Evolutionary conservation across 306 rosid species (phyloP), one percentile per base, ranked within the genome.

Genomic region (Spatholobus suberectus): DNA sequence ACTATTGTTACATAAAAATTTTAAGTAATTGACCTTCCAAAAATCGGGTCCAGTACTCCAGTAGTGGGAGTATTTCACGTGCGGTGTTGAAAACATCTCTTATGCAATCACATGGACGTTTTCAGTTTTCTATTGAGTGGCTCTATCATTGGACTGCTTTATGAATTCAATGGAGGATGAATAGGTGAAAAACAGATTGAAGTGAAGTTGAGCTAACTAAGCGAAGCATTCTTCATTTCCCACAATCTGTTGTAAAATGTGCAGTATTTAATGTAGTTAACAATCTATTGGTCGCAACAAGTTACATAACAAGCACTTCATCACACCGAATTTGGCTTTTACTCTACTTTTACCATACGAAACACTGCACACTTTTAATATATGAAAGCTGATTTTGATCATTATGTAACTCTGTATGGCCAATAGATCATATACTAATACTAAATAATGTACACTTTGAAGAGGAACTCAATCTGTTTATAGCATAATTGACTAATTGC

Each of bases 81-180:
- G 88, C 41, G 1, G 59, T 85, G 84, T 63, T 63, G 57, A 67
- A 80, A 75, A 38, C 87, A 85, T 75, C 81, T 80, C 67, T 40
- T 61, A 69, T 69, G 79, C 75, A 18, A 75, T 69, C 85, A 80
- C 88, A 61, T 85, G 85, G 78, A 80, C 58, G 20, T 79, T 80
- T 85, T 85, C 29, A 74, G 26, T 66, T 84, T 79, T 78, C 63
- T 27, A 55, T 62, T 32, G 57, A 66, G 21, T 79, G 38, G 0
- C 47, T 74, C 77, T 43, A 79, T 84, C 79, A 84, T 79, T 85
- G 82, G 18, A 67, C 27, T 52, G 40, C 82, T 67, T 62, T 67
- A 37, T 80, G 75, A 46, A 32, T 75, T 75, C 77, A 58, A 18
- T 46, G 59, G 40, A 57, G 13, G 17, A 32, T 23, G 65, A 40